phyloP scores from a whole-genome alignment of 140 eudicot genomes.

The Oenanthe javanica region DNA sequence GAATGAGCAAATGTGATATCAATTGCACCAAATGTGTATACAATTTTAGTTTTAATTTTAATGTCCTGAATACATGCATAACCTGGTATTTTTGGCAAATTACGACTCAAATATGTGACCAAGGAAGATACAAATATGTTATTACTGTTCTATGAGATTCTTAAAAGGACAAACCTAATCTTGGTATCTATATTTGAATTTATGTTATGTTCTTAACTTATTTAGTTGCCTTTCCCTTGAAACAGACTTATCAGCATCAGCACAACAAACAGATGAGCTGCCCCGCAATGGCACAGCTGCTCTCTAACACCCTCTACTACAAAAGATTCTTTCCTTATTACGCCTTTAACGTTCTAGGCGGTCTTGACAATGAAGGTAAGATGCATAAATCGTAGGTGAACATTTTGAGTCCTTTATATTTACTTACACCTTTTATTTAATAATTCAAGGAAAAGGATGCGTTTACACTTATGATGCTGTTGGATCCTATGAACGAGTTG shows the following conservation, averaged over 20 bases:
- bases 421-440: slow-evolving; percentile 8
- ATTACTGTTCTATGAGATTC: background rate
- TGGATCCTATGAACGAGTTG: slow-evolving; percentile 97
- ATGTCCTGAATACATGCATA: background rate
- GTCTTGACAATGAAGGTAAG: slow-evolving; percentile 91
- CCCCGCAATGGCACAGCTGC: slow-evolving; percentile 98
- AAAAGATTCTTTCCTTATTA: slow-evolving; percentile 97
- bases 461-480: slow-evolving; percentile 99
- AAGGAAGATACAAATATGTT: background rate
- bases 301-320: slow-evolving; percentile 91
- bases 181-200: background rate
- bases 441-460: slow-evolving; percentile 78
- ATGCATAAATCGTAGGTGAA: background rate
- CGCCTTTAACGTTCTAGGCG: slow-evolving; percentile 92
- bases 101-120: background rate
- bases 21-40: no score
- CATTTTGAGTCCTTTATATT: slow-evolving; percentile 4
- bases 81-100: background rate
- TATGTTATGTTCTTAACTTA: background rate
- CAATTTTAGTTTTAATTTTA: background rate
- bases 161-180: background rate
- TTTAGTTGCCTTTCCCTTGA: slow-evolving; percentile 6
- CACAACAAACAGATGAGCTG: slow-evolving; percentile 99
- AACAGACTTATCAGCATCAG: slow-evolving; percentile 84
- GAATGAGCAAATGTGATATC: background rate